Percentiles rank a stretch among this genome's conserved stretches.
Conservation (phyloP, 306 rosid species). For the Dicorynia guianensis region DNA sequence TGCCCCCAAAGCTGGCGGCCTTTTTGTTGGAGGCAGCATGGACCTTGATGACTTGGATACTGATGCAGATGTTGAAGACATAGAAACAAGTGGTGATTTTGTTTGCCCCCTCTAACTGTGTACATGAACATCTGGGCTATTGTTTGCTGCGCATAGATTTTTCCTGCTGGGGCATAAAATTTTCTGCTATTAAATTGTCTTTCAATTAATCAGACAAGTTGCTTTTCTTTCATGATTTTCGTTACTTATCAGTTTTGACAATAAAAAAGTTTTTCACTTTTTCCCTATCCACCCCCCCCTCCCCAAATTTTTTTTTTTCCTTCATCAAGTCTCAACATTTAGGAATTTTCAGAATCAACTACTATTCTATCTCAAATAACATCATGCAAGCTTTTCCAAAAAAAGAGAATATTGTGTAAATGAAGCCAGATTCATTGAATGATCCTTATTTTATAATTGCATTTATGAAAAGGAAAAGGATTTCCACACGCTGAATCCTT, state of each 20-base stretch:
- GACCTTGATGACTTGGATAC: constrained; percentile 77
- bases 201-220: constrained; percentile 13
- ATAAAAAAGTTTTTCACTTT: neutral
- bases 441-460: too few species aligned
- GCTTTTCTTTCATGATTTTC: constrained; percentile 23
- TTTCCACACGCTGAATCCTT: too few species aligned
- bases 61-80: constrained; percentile 67
- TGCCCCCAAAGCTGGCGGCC: constrained; percentile 48
- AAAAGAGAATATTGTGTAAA: constrained; percentile 29
- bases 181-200: constrained; percentile 27
- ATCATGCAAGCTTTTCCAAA: constrained; percentile 26
- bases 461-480: too few species aligned
- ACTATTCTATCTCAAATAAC: neutral
- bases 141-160: constrained; percentile 21
- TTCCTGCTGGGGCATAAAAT: constrained; percentile 1
- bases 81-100: constrained; percentile 72
- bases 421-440: neutral
- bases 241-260: constrained; percentile 30
- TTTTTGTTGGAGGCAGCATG: constrained; percentile 63
- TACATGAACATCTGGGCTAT: constrained; percentile 32
- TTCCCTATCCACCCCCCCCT: too few species aligned
- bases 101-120: constrained; percentile 57
- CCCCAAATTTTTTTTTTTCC: too few species aligned
- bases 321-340: neutral
- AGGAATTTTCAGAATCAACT: constrained; percentile 21